Base-by-base conservation (phyloP, 306 rosid genomes). In the Medicago lupulina region DNA sequence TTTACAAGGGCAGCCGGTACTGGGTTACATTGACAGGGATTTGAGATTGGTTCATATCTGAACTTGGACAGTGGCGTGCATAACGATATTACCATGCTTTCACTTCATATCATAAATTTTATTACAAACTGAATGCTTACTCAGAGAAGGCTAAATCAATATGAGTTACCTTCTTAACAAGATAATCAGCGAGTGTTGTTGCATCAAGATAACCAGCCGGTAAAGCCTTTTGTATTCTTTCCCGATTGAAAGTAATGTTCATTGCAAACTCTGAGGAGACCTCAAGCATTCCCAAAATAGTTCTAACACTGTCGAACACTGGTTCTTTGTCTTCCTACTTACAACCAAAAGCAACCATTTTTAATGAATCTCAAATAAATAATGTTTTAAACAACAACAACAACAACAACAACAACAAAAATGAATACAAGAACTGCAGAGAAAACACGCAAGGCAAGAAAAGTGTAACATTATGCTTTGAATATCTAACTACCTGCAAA, bases 151-250 rank as follows among this genome's bases (percentile, higher is more conserved):
- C 49, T 7, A 78, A 9, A 82, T 12, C 18, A 57, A 58, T 0
- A 39, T 11, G 43, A 41, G 85, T 85, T 70, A 85, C 99, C 99
- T 92, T 95, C 6, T 87, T 90, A 79, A 95, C 97, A 44, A 95
- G 99, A 80, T 95, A 95, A 82, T 95, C 99, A 12, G 99, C 97
- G n/a, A 95, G 97, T 10, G 97, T 95, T 10, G 99, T 95, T 83
- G 99, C 99, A 80, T 95, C 99, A 28, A 95, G 99, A 92, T 85
- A 87, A 74, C 97, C 97, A 14, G 99, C 97, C 71, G 99, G 99
- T 80, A 95, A 85, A 58, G 93, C 85, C 77, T 84, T 90, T 38
- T 79, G 87, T 82, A 95, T 90, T 89, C 93, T 92, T 76, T 86
- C 97, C 79, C 8, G 82, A 77, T 92, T 92, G 80, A 84, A 92